phyloP scores from a whole-genome alignment of 2,329 filamentous ascomycete species.

The Aspergillus sojae region DNA sequence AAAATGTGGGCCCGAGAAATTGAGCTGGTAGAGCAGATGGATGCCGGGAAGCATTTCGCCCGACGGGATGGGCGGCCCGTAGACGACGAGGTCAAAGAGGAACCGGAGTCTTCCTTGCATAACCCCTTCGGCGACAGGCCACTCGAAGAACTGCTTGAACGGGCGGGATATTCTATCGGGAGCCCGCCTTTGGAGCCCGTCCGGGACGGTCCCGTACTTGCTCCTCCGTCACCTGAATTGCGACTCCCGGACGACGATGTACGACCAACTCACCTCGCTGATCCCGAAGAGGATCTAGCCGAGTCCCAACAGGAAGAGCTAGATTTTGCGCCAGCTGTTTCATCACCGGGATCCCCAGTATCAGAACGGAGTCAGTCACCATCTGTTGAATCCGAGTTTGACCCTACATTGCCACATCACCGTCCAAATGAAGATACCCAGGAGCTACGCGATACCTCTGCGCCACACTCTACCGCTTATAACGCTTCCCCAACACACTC shows the following conservation, averaged over 20 bases:
- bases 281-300: conserved; percentile 21
- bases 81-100: conserved; percentile 32
- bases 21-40: conserved; percentile 37
- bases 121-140: conserved; percentile 38
- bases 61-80: conserved; percentile 11
- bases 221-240: conserved; percentile 26
- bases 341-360: conserved; percentile 9
- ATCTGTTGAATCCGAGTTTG: conserved; percentile 23
- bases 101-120: conserved; percentile 30
- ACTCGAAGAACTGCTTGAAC: conserved; percentile 47
- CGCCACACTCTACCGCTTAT: neutral
- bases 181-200: conserved; percentile 26
- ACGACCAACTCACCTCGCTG: conserved; percentile 14
- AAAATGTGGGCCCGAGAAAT: conserved; percentile 54
- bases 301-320: conserved; percentile 10
- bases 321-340: conserved; percentile 10
- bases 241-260: conserved; percentile 26
- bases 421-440: conserved; percentile 41
- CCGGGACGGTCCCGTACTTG: conserved; percentile 25
- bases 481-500: conserved; percentile 25
- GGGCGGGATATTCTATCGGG: conserved; percentile 42
- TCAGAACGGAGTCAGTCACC: conserved; percentile 14
- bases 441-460: neutral
- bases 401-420: conserved; percentile 52
- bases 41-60: conserved; percentile 28